These are phyloP conservation scores for Truncatella angustata DNA, from an alignment of 2,329 filamentous ascomycete genomes.

Conservation along the genomic window DNA sequence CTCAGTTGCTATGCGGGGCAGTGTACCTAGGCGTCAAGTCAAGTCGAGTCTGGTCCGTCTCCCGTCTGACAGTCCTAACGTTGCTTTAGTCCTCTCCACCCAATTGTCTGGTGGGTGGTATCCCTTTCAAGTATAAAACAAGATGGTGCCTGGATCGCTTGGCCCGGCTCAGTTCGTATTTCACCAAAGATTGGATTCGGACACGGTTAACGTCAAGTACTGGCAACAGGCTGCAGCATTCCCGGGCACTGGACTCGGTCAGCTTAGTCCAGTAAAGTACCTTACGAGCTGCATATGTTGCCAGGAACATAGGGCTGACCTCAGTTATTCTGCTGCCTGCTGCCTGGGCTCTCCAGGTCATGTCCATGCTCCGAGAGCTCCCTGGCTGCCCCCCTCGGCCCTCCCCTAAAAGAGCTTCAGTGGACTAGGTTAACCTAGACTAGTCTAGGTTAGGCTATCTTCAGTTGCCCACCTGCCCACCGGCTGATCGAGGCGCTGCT, in stretches of 20 bases:
- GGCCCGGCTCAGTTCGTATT: neutral
- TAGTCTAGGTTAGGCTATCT: too few species aligned
- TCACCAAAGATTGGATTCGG: neutral
- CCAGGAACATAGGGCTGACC: conserved; percentile 1
- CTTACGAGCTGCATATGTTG: neutral
- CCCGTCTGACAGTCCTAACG: too few species aligned
- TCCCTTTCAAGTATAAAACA: neutral
- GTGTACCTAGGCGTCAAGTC: too few species aligned
- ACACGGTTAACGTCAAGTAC: neutral
- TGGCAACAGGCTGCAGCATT: neutral
- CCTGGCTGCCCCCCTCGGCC: too few species aligned
- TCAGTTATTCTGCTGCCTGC: conserved; percentile 26
- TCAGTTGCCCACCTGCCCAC: too few species aligned
- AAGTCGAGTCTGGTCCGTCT: neutral
- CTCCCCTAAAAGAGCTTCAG: too few species aligned
- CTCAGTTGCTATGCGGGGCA: neutral
- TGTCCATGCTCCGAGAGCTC: too few species aligned
- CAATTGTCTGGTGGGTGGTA: neutral
- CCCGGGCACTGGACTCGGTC: neutral
- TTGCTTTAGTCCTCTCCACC: neutral
- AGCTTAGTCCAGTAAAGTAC: too few species aligned
- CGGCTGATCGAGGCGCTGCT: too few species aligned
- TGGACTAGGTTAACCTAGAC: too few species aligned
- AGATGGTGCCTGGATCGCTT: neutral
- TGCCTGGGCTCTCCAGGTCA: too few species aligned